Conservation (phyloP, 192 early-diverging fungal species). For the Podochytrium sp. region DNA sequence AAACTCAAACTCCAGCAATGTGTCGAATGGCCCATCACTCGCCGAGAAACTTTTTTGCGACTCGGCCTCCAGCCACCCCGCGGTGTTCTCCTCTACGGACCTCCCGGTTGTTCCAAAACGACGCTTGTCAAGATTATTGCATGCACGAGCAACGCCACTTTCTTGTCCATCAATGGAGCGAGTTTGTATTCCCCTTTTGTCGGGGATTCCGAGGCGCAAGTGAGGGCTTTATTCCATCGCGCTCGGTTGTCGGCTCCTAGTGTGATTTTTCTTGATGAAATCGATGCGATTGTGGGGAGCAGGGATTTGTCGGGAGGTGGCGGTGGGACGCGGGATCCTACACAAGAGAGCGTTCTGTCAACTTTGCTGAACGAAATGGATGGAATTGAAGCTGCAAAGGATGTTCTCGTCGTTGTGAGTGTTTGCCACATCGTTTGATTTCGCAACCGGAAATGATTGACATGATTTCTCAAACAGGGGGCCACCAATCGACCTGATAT, state of each 20-base stretch:
- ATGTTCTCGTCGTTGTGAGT: slow-evolving; percentile 81
- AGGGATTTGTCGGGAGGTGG: slow-evolving; percentile 56
- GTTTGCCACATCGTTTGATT: background rate
- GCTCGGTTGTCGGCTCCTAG: slow-evolving; percentile 81
- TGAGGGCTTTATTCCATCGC: slow-evolving; percentile 78
- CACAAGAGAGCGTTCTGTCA: slow-evolving; percentile 87
- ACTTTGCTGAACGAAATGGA: slow-evolving; percentile 95
- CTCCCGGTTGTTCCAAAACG: slow-evolving; percentile 98
- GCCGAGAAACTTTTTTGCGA: slow-evolving; percentile 66
- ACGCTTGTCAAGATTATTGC: slow-evolving; percentile 90
- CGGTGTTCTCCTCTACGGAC: slow-evolving; percentile 94
- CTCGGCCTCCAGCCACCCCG: slow-evolving; percentile 82
- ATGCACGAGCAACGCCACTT: slow-evolving; percentile 73
- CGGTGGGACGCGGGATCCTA: slow-evolving; percentile 61
- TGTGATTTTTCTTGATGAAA: slow-evolving; percentile 95
- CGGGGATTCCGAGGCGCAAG: slow-evolving; percentile 81
- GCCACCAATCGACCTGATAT: slow-evolving; percentile 86
- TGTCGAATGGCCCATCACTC: slow-evolving; percentile 86
- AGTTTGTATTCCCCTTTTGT: slow-evolving; percentile 79
- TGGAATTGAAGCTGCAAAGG: slow-evolving; percentile 83
- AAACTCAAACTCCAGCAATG: slow-evolving; percentile 83
- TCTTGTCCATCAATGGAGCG: slow-evolving; percentile 80
- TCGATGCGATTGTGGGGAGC: slow-evolving; percentile 95
- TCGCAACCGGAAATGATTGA: background rate
- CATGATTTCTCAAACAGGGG: slow-evolving; percentile 57